Evolutionary conservation across 1,284 basidiomycete species (phyloP).

Genomic region (Ceratobasidium sp.): DNA sequence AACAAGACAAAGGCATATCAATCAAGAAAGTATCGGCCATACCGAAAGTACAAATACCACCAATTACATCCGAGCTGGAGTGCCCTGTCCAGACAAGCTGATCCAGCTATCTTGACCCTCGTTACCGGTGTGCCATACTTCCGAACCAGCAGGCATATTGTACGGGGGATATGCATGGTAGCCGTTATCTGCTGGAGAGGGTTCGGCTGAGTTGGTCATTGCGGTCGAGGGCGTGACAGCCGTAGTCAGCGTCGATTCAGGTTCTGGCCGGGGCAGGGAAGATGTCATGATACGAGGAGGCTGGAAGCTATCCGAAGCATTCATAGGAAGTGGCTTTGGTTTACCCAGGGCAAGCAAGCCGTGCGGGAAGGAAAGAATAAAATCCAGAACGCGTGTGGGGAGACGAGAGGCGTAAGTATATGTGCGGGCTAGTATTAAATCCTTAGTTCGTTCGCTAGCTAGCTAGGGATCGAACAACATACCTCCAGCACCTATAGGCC

Average conservation of each 20-base stretch:
- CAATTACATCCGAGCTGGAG: slow-evolving; percentile 12
- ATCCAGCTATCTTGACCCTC: slow-evolving; percentile 30
- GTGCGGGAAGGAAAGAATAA: slow-evolving; percentile 71
- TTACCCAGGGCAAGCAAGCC: slow-evolving; percentile 70
- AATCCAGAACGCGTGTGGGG: slow-evolving; percentile 71
- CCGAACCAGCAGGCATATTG: slow-evolving; percentile 25
- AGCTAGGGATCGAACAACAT: slow-evolving; percentile 47
- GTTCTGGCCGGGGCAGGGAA: slow-evolving; percentile 2
- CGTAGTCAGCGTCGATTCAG: slow-evolving; percentile 8
- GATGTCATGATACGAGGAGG: slow-evolving; percentile 22
- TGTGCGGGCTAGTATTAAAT: slow-evolving; percentile 62
- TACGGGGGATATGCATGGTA: slow-evolving; percentile 13
- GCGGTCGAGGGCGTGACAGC: slow-evolving; percentile 19
- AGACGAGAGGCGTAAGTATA: slow-evolving; percentile 74
- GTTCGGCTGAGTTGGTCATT: not conserved
- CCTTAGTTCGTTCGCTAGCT: not conserved
- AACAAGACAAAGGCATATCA: not conserved
- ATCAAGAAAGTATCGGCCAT: slow-evolving; percentile 6
- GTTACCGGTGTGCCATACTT: slow-evolving; percentile 22
- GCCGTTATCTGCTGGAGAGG: slow-evolving; percentile 20
- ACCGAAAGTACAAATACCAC: not conserved
- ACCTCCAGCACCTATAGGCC: slow-evolving; percentile 80
- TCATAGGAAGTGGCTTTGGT: slow-evolving; percentile 56
- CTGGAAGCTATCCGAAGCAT: slow-evolving; percentile 47
- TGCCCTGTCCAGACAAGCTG: slow-evolving; percentile 33